Evolutionary conservation across 164 flowering plant genomes (phyloP).

Genomic region (Annona cherimola): DNA sequence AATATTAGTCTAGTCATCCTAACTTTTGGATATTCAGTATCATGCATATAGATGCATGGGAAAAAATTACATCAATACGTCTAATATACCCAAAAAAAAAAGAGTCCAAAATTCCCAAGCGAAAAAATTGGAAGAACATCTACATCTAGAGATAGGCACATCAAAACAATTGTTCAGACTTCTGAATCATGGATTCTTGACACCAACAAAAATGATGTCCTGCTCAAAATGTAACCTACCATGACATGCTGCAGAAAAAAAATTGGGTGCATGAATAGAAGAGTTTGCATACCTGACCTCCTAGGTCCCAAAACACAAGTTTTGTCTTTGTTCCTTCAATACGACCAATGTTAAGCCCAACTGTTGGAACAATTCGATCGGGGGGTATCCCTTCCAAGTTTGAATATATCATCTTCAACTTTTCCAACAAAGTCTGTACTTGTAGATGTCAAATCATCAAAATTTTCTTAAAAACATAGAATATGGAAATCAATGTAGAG

Average conservation of each 20-base stretch:
- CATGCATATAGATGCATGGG: background rate
- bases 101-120: background rate
- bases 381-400: slow-evolving; percentile 91
- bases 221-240: background rate
- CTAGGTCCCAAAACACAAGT: slow-evolving; percentile 97
- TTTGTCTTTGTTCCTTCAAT: slow-evolving; percentile 75
- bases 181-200: background rate
- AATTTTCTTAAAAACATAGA: background rate
- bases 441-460: slow-evolving; percentile 4
- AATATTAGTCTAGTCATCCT: background rate
- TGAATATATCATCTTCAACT: slow-evolving; percentile 74
- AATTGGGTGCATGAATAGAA: background rate
- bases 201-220: background rate
- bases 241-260: background rate
- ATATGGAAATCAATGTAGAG: background rate
- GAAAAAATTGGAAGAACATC: background rate
- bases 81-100: background rate
- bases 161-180: background rate
- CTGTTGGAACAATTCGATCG: slow-evolving; percentile 96
- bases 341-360: slow-evolving; percentile 94
- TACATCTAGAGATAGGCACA: background rate
- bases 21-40: background rate
- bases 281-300: slow-evolving; percentile 77
- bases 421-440: slow-evolving; percentile 80
- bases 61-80: background rate